phyloP scores from a whole-genome alignment of 1,139 yeast species.

The Pichia sp. region DNA sequence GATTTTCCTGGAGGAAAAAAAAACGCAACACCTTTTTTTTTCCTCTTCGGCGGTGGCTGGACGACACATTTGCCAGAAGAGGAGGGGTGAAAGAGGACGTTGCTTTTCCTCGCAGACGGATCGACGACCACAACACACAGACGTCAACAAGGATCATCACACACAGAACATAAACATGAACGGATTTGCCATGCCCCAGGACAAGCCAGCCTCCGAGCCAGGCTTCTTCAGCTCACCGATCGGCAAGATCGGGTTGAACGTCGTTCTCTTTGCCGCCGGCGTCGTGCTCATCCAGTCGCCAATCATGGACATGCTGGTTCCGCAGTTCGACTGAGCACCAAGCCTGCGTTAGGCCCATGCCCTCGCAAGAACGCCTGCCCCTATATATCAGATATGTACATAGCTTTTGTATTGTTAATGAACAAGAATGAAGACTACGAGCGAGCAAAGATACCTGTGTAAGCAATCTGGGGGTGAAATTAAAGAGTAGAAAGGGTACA shows the following conservation, averaged over 20 bases:
- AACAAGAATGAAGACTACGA: not conserved
- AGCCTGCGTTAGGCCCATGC: no score
- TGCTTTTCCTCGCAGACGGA: not conserved
- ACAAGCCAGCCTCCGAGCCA: slow-evolving; percentile 33
- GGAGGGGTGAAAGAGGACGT: not conserved
- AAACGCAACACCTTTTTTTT: not conserved
- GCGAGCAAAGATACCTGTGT: not conserved
- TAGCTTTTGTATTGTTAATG: not conserved
- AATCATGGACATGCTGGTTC: slow-evolving; percentile 76
- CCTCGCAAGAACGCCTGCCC: no score
- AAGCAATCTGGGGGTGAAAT: not conserved
- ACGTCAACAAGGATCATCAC: not conserved
- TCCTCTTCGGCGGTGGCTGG: not conserved
- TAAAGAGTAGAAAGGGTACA: not conserved
- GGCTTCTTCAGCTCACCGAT: slow-evolving; percentile 58
- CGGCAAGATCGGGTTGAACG: slow-evolving; percentile 61
- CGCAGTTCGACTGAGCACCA: slow-evolving; percentile 47
- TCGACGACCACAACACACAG: not conserved
- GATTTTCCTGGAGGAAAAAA: no score
- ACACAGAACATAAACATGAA: slow-evolving; percentile 28
- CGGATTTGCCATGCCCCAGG: slow-evolving; percentile 31
- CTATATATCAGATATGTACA: not conserved
- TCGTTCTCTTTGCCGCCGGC: slow-evolving; percentile 63
- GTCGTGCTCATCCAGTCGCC: slow-evolving; percentile 74
- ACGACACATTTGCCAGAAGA: not conserved